Base-by-base conservation (phyloP, 2,329 filamentous ascomycete species). In the Fusarium avenaceum region DNA sequence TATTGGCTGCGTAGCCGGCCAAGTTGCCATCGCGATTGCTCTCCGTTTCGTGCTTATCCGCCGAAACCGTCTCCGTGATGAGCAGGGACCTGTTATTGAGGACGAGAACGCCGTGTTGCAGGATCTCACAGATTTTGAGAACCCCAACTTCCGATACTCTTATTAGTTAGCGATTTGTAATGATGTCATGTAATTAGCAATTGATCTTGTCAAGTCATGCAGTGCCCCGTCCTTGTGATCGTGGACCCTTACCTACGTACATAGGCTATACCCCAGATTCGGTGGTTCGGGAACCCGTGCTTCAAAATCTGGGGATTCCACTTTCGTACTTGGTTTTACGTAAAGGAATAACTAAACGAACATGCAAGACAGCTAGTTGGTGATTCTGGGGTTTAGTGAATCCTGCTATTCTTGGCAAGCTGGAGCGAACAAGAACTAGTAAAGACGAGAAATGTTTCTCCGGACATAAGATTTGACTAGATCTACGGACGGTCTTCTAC, bases 71-170 rank as follows among this genome's bases (percentile, higher is more conserved):
- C 47, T 71, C 9, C 72, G 72, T 8, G 72, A 74, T 48, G 72
- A 61, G 17, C 45, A 69, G 9, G 72, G 63, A 2, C 68, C 72
- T 3, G 70, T 68, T 4, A 22, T 55, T 4, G 68, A 74, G 33
- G 63, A 62, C n/a, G 60, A 70, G 39, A 55, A 65, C 6, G 66
- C 65, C 1, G 54, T 57, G 20, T 55, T 74, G 32, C 69, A 74
- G 63, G 72, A 74, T 67, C 67, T 74, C 24, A 74, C 72, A 20
- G 72, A 74, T 40, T 74, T 74, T 51, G 72, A 74, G 68, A 74
- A 74, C 33, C 72, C 72, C 51, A 74, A 74, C 57, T 74, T 74
- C 58, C 65, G 72, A 57, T 74, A 74, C 39, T 53, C 70, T 11
- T 74, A 74, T 42, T 74, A 74, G 59, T 14, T 35, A 24, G 11